These are phyloP conservation scores for Tylopilus sp. DNA, from an alignment of 768 basidiomycete genomes.

Conservation along the genomic window DNA sequence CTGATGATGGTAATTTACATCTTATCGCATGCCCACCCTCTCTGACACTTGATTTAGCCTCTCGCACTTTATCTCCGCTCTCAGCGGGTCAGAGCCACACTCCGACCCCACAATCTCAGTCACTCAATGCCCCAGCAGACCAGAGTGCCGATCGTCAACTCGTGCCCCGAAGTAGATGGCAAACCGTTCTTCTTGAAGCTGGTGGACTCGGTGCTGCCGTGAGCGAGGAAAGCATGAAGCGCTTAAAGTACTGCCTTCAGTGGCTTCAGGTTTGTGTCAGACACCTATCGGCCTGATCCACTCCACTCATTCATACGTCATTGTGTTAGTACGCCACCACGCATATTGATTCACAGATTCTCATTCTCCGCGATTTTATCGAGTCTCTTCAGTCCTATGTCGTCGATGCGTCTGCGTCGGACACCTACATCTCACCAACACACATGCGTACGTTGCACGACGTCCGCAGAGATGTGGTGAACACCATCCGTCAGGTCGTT, in stretches of 20 bases:
- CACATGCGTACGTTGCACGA: slow-evolving; percentile 68
- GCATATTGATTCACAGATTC: slow-evolving; percentile 85
- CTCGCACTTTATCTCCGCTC: not conserved
- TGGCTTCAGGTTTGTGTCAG: slow-evolving; percentile 71
- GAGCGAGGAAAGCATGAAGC: slow-evolving; percentile 87
- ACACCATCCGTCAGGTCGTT: slow-evolving; percentile 86
- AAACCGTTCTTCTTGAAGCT: slow-evolving; percentile 78
- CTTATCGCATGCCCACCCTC: slow-evolving; percentile 3
- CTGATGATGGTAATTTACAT: slow-evolving; percentile 4
- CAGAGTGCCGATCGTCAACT: slow-evolving; percentile 45
- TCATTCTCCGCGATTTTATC: slow-evolving; percentile 81
- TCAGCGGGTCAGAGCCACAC: slow-evolving; percentile 16
- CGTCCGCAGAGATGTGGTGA: slow-evolving; percentile 80
- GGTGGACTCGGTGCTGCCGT: slow-evolving; percentile 85
- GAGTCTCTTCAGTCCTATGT: slow-evolving; percentile 52
- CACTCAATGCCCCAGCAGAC: slow-evolving; percentile 6
- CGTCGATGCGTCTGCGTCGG: slow-evolving; percentile 21
- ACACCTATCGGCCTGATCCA: not conserved
- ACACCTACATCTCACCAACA: slow-evolving; percentile 38
- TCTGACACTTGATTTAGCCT: not conserved
- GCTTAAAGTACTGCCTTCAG: slow-evolving; percentile 79
- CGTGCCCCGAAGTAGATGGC: slow-evolving; percentile 78
- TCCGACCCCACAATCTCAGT: slow-evolving; percentile 21
- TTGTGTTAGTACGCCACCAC: slow-evolving; percentile 70
- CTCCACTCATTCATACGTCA: not conserved